Percentiles rank a stretch among this genome's conserved stretches.
phyloP scores from a whole-genome alignment of 257 asterid genomes.

The Ilex aquifolium region DNA sequence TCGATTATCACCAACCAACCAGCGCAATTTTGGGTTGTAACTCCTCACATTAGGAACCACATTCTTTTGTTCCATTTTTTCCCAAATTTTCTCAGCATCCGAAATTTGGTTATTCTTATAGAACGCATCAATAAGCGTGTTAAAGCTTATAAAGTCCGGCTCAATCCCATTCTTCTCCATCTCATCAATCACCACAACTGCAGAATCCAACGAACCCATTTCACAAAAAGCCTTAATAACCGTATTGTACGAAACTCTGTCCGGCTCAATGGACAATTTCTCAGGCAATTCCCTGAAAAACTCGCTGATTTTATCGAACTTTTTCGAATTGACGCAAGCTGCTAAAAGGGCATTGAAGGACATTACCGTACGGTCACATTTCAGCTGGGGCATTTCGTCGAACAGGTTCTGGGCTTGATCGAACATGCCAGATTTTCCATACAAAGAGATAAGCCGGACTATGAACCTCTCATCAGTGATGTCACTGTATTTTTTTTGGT shows the following conservation, averaged over 20 bases:
- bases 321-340: constrained; percentile 29
- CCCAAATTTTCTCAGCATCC: constrained; percentile 42
- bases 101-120: constrained; percentile 14
- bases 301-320: constrained; percentile 21
- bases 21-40: constrained; percentile 31
- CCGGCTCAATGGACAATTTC: constrained; percentile 33
- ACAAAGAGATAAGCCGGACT: constrained; percentile 27
- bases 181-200: constrained; percentile 30
- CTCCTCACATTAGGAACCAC: constrained; percentile 30
- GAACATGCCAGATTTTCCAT: constrained; percentile 41
- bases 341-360: constrained; percentile 46
- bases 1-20: constrained; percentile 26
- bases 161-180: constrained; percentile 28
- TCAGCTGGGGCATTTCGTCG: constrained; percentile 50
- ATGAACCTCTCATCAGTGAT: constrained; percentile 24
- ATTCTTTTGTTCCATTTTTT: constrained; percentile 39
- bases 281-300: constrained; percentile 31
- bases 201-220: constrained; percentile 33
- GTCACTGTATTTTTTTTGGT: constrained; percentile 27
- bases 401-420: constrained; percentile 42
- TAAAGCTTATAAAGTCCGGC: constrained; percentile 26
- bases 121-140: constrained; percentile 27
- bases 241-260: constrained; percentile 33
- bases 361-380: constrained; percentile 34
- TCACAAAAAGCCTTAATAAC: constrained; percentile 33